These are phyloP conservation scores for Xylaria sp. DNA, from an alignment of 2,329 filamentous ascomycete species.

Conservation along the genomic window DNA sequence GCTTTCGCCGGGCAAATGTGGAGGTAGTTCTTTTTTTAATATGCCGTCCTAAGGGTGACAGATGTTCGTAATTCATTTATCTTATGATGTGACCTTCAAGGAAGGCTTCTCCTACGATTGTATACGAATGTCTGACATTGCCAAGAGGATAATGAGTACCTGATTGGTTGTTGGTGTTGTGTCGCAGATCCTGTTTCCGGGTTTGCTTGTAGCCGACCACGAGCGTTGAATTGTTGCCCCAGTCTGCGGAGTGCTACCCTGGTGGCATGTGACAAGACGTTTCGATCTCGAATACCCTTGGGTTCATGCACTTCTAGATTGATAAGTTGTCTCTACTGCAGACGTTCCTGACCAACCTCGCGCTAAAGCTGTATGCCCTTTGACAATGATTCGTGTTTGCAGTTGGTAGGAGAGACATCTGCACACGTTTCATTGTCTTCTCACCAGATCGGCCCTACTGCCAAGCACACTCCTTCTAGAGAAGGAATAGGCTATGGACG, in stretches of 20 bases:
- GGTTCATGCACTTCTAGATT: constrained; percentile 6
- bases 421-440: background rate
- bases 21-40: background rate
- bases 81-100: background rate
- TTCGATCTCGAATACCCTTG: background rate
- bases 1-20: background rate
- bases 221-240: constrained; percentile 2
- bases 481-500: constrained; percentile 4
- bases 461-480: background rate
- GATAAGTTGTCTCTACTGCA: background rate
- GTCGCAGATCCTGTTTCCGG: constrained; percentile 31
- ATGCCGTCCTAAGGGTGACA: background rate
- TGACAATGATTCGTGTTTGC: no score
- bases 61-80: background rate
- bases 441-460: background rate
- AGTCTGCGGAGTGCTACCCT: background rate
- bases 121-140: constrained; percentile 1
- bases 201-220: background rate
- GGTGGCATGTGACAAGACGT: background rate
- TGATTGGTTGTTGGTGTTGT: constrained; percentile 12
- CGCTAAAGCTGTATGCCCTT: background rate
- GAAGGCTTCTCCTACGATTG: background rate
- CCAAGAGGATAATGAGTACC: constrained; percentile 20
- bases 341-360: background rate
- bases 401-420: background rate